Base-by-base conservation (phyloP, 345 rosid species). In the Pseudoturritis turrita region DNA sequence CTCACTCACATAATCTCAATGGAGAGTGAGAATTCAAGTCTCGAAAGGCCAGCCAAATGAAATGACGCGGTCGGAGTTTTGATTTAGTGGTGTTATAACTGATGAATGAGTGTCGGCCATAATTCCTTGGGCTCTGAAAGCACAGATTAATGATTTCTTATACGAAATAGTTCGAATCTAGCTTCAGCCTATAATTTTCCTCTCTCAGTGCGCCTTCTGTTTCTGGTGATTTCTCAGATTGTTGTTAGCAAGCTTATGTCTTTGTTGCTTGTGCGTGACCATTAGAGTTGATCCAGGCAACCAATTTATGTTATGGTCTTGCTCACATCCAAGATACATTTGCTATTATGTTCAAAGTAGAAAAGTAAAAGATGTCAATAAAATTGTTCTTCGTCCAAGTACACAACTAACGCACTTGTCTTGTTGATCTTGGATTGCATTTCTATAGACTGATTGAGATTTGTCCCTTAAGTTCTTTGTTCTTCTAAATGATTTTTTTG, bases 11-110 rank as follows among this genome's bases (percentile, higher is more conserved):
- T 94, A 31, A 83, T 91, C 79, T 82, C 87, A 43, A 84, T 89
- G 87, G 97, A 94, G 80, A 81, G 85, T 59, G 87, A 94, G 74
- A 84, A 84, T 77, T 86, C 96, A 35, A 81, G 83, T 79, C 77
- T 83, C 52, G 78, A 62, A 2, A 78, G 74, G 68, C 77, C 82
- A 21, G 37, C 68, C 49, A 41, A 59, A 65, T 82, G 82, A 83
- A 40, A 65, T 10, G 70, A 54, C 41, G 53, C 3, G 1, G 35
- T 19, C 6, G 4, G 51, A 61, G 36, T 62, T 53, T 18, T 61
- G 21, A 35, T 70, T 59, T 3, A 14, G 17, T 59, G 39, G 49
- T 0, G 6, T 47, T 58, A 3, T 46, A 31, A 25, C 56, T 57
- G 57, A 62, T 51, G 62, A 46, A 45, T 45, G 59, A 56, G 41